These are phyloP conservation scores for Durio zibethinus DNA, from an alignment of 345 rosid species.

Conservation along the genomic window DNA sequence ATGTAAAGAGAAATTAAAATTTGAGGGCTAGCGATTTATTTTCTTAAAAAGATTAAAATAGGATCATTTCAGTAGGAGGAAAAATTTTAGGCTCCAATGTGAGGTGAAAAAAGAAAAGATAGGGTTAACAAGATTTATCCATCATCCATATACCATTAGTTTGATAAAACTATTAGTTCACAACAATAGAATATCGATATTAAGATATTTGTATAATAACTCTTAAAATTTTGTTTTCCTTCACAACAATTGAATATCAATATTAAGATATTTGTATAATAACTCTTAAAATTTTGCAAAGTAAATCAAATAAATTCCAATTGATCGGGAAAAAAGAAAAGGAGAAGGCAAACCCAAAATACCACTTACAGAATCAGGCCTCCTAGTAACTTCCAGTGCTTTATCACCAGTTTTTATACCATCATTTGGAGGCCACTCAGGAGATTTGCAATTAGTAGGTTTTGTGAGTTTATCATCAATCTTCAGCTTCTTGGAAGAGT, in stretches of 20 bases:
- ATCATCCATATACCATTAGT: not conserved
- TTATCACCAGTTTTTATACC: constrained; percentile 23
- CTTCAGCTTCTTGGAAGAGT: constrained; percentile 28
- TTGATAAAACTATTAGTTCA: not conserved
- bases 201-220: not conserved
- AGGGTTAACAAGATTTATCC: not conserved
- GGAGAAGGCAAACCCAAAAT: not conserved
- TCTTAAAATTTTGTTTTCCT: not conserved
- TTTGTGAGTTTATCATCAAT: constrained; percentile 32
- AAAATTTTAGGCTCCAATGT: not conserved
- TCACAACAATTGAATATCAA: not conserved
- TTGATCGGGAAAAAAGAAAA: not conserved
- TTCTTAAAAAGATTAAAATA: not conserved
- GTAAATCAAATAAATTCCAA: not conserved
- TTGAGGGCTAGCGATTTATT: not conserved
- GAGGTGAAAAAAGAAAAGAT: not conserved
- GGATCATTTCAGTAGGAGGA: not conserved
- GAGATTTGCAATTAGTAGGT: constrained; percentile 28
- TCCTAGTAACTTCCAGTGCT: constrained; percentile 40
- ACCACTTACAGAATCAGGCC: constrained; percentile 62
- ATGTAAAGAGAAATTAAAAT: not conserved
- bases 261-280: not conserved
- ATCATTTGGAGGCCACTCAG: constrained; percentile 17
- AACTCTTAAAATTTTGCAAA: not conserved
- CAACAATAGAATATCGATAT: not conserved